A percentile compares a stretch with the other conserved stretches of the same genome.
Conservation (phyloP, 805 yeast genomes). For the Wickerhamomyces xylosicus region DNA sequence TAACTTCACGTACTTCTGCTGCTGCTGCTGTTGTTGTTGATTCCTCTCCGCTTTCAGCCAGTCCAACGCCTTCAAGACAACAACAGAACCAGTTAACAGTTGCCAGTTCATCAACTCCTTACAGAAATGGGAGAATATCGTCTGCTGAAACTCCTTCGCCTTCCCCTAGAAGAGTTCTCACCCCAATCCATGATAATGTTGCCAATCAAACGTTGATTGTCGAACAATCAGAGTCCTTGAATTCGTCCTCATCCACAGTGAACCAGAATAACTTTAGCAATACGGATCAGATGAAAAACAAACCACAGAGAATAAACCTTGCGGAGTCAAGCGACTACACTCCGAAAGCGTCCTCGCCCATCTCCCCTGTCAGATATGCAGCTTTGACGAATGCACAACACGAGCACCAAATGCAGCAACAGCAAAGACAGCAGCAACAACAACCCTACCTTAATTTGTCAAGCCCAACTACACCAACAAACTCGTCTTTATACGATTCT, state of each 20-base stretch:
- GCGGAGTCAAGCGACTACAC: not conserved
- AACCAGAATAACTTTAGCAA: not conserved
- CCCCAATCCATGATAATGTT: not conserved
- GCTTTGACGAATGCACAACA: not conserved
- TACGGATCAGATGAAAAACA: not conserved
- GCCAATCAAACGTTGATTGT: no score
- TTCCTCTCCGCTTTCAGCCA: not conserved
- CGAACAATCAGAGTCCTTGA: not conserved
- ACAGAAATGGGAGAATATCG: not conserved
- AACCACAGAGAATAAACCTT: not conserved
- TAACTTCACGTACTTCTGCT: not conserved
- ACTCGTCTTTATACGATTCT: not conserved
- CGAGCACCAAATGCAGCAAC: not conserved
- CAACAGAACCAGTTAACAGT: no score
- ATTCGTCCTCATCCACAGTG: not conserved
- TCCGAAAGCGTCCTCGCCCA: not conserved
- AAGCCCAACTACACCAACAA: not conserved
- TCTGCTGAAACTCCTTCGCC: not conserved
- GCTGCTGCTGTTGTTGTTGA: no score
- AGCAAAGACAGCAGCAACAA: no score
- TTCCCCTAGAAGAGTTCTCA: not conserved
- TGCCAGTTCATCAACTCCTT: not conserved
- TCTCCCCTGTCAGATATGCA: not conserved
- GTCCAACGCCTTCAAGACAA: not conserved
- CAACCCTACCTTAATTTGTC: not conserved